phyloP scores from a whole-genome alignment of 371 early-diverging fungal genomes.

The Mucor lusitanicus region DNA sequence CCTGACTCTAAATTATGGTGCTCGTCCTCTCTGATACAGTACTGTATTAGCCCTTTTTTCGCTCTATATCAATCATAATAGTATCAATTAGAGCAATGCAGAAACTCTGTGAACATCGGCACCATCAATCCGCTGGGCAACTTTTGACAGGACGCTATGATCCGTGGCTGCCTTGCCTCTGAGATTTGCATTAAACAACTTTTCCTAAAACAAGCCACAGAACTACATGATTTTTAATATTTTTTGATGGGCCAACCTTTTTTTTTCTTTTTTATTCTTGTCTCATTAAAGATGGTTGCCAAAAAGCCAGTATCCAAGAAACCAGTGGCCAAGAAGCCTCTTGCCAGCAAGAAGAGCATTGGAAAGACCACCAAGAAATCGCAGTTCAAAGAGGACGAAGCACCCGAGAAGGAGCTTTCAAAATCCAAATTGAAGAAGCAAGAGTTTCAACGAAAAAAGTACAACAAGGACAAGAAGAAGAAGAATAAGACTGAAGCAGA shows the following conservation, averaged over 20 bases:
- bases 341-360: background rate
- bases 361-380: background rate
- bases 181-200: background rate
- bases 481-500: slow-evolving; percentile 9
- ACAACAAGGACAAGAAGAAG: slow-evolving; percentile 36
- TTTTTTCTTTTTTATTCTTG: background rate
- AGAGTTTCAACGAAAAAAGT: slow-evolving; percentile 39
- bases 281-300: slow-evolving; percentile 6
- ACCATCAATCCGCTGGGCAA: too few relatives aligned
- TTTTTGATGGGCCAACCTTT: background rate
- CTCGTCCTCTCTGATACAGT: too few relatives aligned
- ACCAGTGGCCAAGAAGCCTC: slow-evolving; percentile 8
- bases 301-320: slow-evolving; percentile 15
- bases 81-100: too few relatives aligned
- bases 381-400: background rate
- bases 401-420: slow-evolving; percentile 20
- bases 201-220: background rate
- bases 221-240: background rate
- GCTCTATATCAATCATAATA: too few relatives aligned
- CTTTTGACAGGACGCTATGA: background rate
- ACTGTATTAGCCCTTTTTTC: too few relatives aligned
- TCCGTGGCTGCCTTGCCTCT: background rate
- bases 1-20: too few relatives aligned
- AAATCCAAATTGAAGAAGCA: slow-evolving; percentile 34
- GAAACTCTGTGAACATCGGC: too few relatives aligned